phyloP scores from a whole-genome alignment of 352 stramenopile species.

The Globisporangium perplexum region DNA sequence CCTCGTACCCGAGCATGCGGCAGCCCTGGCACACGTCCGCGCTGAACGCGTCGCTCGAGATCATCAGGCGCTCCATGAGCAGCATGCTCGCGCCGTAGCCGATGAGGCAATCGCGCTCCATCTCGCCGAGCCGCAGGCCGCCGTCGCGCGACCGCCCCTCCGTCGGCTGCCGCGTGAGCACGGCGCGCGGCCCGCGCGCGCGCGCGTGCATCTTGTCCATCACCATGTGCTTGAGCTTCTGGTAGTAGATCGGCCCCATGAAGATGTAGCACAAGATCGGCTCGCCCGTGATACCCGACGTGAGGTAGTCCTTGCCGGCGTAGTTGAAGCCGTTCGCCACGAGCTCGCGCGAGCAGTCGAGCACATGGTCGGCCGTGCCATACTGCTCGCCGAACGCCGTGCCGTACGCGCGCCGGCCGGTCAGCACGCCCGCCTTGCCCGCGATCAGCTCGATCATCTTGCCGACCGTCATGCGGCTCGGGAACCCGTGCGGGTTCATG shows the following conservation, averaged over 20 bases:
- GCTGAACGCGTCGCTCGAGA: slow-evolving; percentile 98
- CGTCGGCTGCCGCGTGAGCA: slow-evolving; percentile 98
- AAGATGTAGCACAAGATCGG: slow-evolving; percentile 99
- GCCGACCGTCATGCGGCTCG: slow-evolving; percentile 98
- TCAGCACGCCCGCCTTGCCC: slow-evolving; percentile 96
- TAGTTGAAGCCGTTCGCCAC: slow-evolving; percentile 99
- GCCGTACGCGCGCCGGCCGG: slow-evolving; percentile 96
- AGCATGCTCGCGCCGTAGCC: slow-evolving; percentile 99
- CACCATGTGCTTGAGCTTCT: slow-evolving; percentile 99
- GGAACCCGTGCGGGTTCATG: slow-evolving; percentile 99
- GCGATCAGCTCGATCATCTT: slow-evolving; percentile 99
- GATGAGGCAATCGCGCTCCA: slow-evolving; percentile 99
- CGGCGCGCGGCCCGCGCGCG: slow-evolving; percentile 91
- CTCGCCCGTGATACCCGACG: slow-evolving; percentile 93
- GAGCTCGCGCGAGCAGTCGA: slow-evolving; percentile 91
- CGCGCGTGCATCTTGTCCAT: slow-evolving; percentile 99
- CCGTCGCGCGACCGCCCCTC: slow-evolving; percentile 97
- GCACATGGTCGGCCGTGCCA: slow-evolving; percentile 91
- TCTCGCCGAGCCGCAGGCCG: slow-evolving; percentile 98
- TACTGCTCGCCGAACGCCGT: slow-evolving; percentile 99
- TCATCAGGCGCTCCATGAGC: slow-evolving; percentile 99
- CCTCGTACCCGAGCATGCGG: slow-evolving; percentile 95
- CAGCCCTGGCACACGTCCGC: slow-evolving; percentile 98
- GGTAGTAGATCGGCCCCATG: slow-evolving; percentile 99
- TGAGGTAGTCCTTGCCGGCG: slow-evolving; percentile 97